Evolutionary conservation across 176 grass and related monocot genomes (phyloP).

Genomic region (Zea luxurians): DNA sequence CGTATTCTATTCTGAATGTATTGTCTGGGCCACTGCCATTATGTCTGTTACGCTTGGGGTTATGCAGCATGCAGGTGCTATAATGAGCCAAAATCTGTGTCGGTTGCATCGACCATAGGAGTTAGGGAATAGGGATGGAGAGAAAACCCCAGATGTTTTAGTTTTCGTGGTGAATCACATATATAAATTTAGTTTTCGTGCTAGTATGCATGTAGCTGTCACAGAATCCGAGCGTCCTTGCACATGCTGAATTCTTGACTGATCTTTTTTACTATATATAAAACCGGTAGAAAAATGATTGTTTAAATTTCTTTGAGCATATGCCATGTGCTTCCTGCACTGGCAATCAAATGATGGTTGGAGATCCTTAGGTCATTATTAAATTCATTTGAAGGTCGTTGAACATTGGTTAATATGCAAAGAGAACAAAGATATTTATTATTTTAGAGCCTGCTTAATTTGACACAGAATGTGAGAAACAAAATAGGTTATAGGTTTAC

Average conservation of each 20-base stretch:
- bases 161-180: background rate
- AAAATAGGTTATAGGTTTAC: constrained; percentile 9
- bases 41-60: background rate
- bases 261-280: background rate
- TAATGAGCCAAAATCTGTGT: background rate
- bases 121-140: background rate
- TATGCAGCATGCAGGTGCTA: background rate
- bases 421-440: constrained; percentile 24
- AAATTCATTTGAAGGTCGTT: background rate
- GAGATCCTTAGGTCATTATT: background rate
- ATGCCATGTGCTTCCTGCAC: constrained; percentile 19
- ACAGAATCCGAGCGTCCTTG: constrained; percentile 12
- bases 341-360: constrained; percentile 22
- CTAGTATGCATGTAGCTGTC: background rate
- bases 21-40: background rate
- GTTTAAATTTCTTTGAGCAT: constrained; percentile 25
- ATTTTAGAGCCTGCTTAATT: constrained; percentile 33
- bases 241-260: constrained; percentile 4
- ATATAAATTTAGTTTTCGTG: background rate
- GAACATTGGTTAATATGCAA: constrained; percentile 22
- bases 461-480: background rate
- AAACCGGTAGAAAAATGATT: constrained; percentile 5
- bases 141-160: background rate
- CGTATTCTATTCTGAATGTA: background rate
- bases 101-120: background rate